These are phyloP conservation scores for Bonia amplexicaulis DNA, from an alignment of 176 grass and related monocot genomes.

Conservation along the genomic window DNA sequence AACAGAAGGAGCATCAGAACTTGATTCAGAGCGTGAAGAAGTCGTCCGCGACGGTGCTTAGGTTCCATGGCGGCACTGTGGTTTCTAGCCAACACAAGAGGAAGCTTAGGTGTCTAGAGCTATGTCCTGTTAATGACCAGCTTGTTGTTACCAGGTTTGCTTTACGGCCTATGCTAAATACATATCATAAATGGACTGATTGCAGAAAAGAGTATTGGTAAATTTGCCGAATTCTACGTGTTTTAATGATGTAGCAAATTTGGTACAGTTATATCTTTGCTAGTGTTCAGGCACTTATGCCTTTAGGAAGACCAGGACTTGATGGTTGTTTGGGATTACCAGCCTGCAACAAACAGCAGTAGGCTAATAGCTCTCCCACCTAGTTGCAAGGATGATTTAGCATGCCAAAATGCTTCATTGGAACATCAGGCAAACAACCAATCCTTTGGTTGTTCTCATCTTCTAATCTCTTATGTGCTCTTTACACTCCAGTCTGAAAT, in stretches of 20 bases:
- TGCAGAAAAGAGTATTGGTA: neutral
- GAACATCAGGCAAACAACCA: neutral
- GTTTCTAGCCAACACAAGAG: conserved; percentile 79
- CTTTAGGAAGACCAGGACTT: neutral
- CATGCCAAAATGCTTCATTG: neutral
- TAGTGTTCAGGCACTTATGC: neutral
- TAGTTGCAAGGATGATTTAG: neutral
- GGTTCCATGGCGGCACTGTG: conserved; percentile 49
- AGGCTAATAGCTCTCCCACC: neutral
- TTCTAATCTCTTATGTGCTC: neutral
- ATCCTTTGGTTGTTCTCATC: neutral
- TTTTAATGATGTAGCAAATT: neutral
- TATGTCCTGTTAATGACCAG: conserved; percentile 81
- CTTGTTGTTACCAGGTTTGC: conserved; percentile 81
- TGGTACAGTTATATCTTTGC: neutral
- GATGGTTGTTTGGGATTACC: neutral
- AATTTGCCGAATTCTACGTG: neutral
- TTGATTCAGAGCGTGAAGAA: conserved; percentile 62
- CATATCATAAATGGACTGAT: neutral
- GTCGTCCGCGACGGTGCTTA: conserved; percentile 50
- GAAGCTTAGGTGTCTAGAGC: conserved; percentile 87
- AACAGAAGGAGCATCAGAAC: conserved; percentile 63
- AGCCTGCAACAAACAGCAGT: neutral
- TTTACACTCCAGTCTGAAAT: neutral
- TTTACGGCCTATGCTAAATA: neutral